Conservation (phyloP, 495 filamentous ascomycete genomes). For the Neurospora sp. region DNA sequence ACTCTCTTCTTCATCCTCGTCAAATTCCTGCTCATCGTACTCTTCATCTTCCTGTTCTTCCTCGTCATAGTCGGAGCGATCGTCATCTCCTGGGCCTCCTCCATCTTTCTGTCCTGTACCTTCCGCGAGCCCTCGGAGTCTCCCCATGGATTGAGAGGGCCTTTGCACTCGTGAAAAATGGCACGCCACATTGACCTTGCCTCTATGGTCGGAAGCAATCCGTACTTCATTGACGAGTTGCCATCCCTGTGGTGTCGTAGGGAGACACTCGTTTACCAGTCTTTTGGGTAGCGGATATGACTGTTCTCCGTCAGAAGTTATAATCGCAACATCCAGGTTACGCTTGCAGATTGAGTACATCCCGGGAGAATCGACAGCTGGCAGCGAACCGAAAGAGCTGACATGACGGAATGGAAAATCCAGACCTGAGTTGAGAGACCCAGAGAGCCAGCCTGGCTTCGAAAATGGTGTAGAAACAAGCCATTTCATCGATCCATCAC, state of each 20-base stretch:
- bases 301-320: neutral
- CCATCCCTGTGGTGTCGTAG: neutral
- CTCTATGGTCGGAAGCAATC: neutral
- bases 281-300: neutral
- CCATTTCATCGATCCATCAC: neutral
- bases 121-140: neutral
- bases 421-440: neutral
- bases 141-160: neutral
- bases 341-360: neutral
- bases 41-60: neutral
- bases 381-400: neutral
- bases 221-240: neutral
- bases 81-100: neutral
- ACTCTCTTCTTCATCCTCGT: neutral
- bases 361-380: neutral
- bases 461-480: neutral
- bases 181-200: neutral
- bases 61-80: neutral
- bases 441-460: neutral
- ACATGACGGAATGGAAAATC: neutral
- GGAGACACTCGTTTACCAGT: neutral
- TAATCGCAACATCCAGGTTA: neutral
- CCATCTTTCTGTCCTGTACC: neutral
- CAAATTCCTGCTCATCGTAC: neutral
- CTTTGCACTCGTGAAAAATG: neutral